Percentiles rank a stretch among this genome's conserved stretches.
Evolutionary conservation across 139 green algal genomes (phyloP).

Genomic region (Chlamydomonas eustigma): DNA sequence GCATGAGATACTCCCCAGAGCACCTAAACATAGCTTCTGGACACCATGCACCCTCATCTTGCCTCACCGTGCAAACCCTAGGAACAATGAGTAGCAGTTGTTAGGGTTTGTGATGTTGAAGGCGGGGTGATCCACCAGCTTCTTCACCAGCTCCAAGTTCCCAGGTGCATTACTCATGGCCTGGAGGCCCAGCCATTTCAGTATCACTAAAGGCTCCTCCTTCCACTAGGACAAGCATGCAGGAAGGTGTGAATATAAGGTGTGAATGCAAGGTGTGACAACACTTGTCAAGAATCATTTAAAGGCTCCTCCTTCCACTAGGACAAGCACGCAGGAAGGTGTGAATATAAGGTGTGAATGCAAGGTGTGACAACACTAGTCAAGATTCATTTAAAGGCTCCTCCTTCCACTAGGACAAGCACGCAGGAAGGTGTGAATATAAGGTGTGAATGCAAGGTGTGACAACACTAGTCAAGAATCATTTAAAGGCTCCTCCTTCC

Average conservation of each 20-base stretch:
- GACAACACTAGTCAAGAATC: no score
- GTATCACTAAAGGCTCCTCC: slow-evolving; percentile 82
- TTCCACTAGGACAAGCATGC: slow-evolving; percentile 52
- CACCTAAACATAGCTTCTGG: background rate
- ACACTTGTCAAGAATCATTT: no score
- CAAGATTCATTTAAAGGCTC: no score
- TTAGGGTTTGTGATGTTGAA: slow-evolving; percentile 97
- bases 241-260: no score
- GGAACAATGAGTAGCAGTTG: slow-evolving; percentile 75
- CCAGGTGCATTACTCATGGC: slow-evolving; percentile 63
- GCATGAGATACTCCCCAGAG: no score
- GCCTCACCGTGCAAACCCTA: slow-evolving; percentile 63
- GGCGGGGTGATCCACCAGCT: slow-evolving; percentile 74
- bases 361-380: slow-evolving; percentile 2
- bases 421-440: no score
- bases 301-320: slow-evolving; percentile 80
- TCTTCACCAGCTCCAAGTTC: slow-evolving; percentile 72
- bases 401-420: slow-evolving; percentile 53
- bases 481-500: slow-evolving; percentile 79
- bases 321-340: no score
- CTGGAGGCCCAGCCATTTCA: slow-evolving; percentile 90
- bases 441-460: background rate
- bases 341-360: background rate
- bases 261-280: background rate
- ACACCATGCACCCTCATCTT: background rate